Conservation (phyloP, 139 green algal genomes). For the Dunaliella sp. region DNA sequence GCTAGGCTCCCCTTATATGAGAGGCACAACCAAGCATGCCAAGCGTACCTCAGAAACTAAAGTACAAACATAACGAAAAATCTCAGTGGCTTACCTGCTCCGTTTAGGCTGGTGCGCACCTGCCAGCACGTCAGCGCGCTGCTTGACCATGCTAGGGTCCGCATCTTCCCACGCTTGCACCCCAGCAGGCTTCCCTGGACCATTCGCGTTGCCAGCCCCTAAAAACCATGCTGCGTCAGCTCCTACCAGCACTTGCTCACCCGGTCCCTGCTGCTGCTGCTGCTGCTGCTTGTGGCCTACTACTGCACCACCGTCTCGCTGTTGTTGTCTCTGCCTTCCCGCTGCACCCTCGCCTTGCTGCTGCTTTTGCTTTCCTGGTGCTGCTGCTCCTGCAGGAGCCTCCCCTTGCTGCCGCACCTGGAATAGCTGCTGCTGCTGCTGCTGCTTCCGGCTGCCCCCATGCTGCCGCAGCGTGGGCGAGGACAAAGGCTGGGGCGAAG, state of each 20-base stretch:
- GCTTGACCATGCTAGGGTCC: background rate
- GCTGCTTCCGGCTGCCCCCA: background rate
- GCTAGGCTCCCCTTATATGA: too few species aligned
- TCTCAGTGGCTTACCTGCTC: conserved; percentile 2
- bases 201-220: background rate
- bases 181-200: background rate
- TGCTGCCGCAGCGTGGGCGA: background rate
- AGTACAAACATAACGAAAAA: too few species aligned
- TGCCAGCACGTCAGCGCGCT: background rate
- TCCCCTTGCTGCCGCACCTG: too few species aligned
- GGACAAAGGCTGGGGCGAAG: background rate
- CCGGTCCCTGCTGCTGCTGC: conserved; percentile 7
- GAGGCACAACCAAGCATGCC: too few species aligned
- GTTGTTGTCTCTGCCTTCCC: too few species aligned
- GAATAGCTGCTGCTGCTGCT: conserved; percentile 11
- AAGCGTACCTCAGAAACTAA: too few species aligned
- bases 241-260: conserved; percentile 6
- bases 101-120: background rate
- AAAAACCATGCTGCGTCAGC: background rate
- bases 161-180: background rate
- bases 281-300: conserved; percentile 8
- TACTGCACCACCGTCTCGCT: conserved; percentile 3
- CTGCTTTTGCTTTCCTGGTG: too few species aligned
- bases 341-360: too few species aligned
- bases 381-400: too few species aligned